Conservation (phyloP, 2,329 filamentous ascomycete genomes). For the Bisporella sp. region DNA sequence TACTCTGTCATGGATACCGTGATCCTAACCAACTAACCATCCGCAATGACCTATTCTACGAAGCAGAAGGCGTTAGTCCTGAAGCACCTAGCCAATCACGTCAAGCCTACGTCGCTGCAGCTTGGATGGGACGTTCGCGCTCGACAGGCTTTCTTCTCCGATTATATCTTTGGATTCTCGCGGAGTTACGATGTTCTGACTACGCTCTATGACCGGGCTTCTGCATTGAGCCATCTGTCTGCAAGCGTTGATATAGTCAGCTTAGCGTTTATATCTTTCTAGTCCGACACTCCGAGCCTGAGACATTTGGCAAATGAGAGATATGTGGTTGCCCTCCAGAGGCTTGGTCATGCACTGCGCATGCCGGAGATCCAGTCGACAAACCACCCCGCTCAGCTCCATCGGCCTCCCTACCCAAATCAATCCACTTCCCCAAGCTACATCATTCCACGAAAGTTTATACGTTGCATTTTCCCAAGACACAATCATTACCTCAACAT, state of each 20-base stretch:
- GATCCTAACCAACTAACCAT: constrained; percentile 11
- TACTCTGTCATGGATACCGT: constrained; percentile 11
- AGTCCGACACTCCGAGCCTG: no score
- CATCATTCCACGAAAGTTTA: background rate
- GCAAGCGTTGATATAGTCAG: no score
- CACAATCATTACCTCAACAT: background rate
- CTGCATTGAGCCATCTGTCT: no score
- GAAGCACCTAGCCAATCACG: background rate
- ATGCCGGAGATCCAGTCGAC: no score
- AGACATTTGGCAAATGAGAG: no score
- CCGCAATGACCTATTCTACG: constrained; percentile 6
- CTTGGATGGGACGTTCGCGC: background rate
- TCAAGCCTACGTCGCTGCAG: background rate
- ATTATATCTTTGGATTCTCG: background rate
- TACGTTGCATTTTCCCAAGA: background rate
- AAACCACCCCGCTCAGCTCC: no score
- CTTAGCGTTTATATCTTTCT: no score
- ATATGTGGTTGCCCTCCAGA: no score
- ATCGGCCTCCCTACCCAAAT: no score
- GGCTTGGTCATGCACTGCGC: no score
- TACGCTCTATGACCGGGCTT: background rate
- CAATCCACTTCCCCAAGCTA: no score
- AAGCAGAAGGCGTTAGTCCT: background rate
- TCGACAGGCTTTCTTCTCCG: background rate
- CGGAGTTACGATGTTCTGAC: background rate